phyloP scores from a whole-genome alignment of 1,139 yeast species.

The Pneumocystis oryctolagi region DNA sequence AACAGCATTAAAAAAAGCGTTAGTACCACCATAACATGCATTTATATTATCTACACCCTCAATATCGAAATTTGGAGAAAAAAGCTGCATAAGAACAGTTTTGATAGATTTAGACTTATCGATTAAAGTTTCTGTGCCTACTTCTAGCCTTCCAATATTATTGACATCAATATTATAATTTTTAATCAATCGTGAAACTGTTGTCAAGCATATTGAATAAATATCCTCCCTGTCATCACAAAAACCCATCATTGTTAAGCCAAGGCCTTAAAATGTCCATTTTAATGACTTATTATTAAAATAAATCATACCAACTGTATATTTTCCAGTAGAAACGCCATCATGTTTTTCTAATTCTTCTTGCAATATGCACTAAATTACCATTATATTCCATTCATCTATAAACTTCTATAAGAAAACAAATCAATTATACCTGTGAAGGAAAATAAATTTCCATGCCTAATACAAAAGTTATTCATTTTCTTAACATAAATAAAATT shows the following conservation, averaged over 20 bases:
- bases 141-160: slow-evolving; percentile 87
- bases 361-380: slow-evolving; percentile 62
- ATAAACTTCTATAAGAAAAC: not conserved
- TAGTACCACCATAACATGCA: slow-evolving; percentile 98
- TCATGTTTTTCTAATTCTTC: slow-evolving; percentile 72
- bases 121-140: slow-evolving; percentile 92
- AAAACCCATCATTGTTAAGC: slow-evolving; percentile 30
- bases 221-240: slow-evolving; percentile 37
- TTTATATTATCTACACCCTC: slow-evolving; percentile 95
- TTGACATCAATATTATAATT: slow-evolving; percentile 71
- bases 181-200: slow-evolving; percentile 54
- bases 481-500: not conserved
- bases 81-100: slow-evolving; percentile 87
- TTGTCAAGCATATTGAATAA: slow-evolving; percentile 82
- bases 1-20: slow-evolving; percentile 80
- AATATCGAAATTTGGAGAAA: slow-evolving; percentile 54
- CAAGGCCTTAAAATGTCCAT: slow-evolving; percentile 79
- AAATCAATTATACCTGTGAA: not conserved
- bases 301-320: slow-evolving; percentile 85
- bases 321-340: slow-evolving; percentile 83
- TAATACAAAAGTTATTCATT: not conserved
- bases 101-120: slow-evolving; percentile 97
- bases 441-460: slow-evolving; percentile 1
- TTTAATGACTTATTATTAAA: slow-evolving; percentile 54
- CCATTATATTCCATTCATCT: not conserved